Conservation (phyloP, 2,329 filamentous ascomycete genomes). For the Sphaerostilbella broomeana region DNA sequence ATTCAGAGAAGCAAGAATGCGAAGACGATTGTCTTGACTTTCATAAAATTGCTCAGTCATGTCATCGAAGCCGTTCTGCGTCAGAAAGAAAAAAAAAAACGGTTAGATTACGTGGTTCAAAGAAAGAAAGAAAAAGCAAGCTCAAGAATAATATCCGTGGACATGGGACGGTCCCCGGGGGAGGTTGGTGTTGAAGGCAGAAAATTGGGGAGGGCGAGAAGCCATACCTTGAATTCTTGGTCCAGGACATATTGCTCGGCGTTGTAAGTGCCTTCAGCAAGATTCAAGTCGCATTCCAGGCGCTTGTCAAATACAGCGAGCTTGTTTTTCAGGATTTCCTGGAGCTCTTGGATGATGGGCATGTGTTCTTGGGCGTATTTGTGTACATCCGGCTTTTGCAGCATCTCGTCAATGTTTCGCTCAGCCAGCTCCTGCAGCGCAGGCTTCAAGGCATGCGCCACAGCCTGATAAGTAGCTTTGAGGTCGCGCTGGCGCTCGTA, state of each 20-base stretch:
- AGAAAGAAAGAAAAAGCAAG: slow-evolving; percentile 6
- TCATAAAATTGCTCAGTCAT: slow-evolving; percentile 37
- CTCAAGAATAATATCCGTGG: slow-evolving; percentile 4
- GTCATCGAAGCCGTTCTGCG: slow-evolving; percentile 34
- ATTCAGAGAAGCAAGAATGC: slow-evolving; percentile 38
- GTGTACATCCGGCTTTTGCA: slow-evolving; percentile 46
- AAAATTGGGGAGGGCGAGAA: slow-evolving; percentile 10
- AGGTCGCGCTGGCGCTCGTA: slow-evolving; percentile 60
- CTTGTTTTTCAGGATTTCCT: slow-evolving; percentile 25
- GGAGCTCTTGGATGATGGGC: slow-evolving; percentile 44
- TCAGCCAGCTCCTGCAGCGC: slow-evolving; percentile 60
- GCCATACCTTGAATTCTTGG: slow-evolving; percentile 34
- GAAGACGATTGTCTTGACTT: slow-evolving; percentile 39
- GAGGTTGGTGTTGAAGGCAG: slow-evolving; percentile 12
- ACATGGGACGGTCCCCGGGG: neutral
- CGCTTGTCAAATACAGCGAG: slow-evolving; percentile 26
- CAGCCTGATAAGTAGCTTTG: slow-evolving; percentile 57
- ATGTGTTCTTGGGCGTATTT: slow-evolving; percentile 48
- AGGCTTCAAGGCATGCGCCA: slow-evolving; percentile 57
- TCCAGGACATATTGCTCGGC: slow-evolving; percentile 29
- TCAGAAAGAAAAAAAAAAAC: neutral
- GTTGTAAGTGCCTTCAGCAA: slow-evolving; percentile 33
- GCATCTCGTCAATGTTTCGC: slow-evolving; percentile 50
- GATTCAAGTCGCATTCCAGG: slow-evolving; percentile 28
- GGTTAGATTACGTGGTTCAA: neutral